Evolutionary conservation across 768 basidiomycete species (phyloP).

Genomic region (Lactarius sp.): DNA sequence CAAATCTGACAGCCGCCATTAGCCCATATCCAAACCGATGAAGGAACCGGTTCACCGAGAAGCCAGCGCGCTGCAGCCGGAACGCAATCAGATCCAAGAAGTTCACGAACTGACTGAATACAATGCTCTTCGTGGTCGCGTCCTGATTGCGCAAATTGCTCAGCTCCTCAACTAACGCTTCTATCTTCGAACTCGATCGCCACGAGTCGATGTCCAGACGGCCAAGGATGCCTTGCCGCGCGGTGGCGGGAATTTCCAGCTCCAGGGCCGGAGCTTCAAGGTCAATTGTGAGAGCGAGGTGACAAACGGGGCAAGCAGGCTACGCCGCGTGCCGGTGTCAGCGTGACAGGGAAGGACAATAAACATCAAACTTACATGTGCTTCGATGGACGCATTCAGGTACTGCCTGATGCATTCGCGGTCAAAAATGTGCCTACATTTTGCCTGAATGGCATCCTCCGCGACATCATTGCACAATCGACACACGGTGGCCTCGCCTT

Average conservation of each 20-base stretch:
- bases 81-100: constrained; percentile 92
- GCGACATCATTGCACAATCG: constrained; percentile 95
- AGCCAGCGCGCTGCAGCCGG: constrained; percentile 86
- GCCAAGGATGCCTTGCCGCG: constrained; percentile 89
- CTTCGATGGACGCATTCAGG: constrained; percentile 66
- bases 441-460: constrained; percentile 93
- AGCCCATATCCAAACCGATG: constrained; percentile 6
- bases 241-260: constrained; percentile 51
- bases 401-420: constrained; percentile 95
- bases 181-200: constrained; percentile 96
- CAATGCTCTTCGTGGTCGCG: constrained; percentile 90
- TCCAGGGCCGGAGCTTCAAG: constrained; percentile 92
- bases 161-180: constrained; percentile 92
- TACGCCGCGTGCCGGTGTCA: constrained; percentile 30
- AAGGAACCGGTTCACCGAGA: constrained; percentile 51
- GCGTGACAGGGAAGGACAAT: not conserved
- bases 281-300: constrained; percentile 88
- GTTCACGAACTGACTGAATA: constrained; percentile 94
- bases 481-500: constrained; percentile 79
- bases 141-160: constrained; percentile 78
- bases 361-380: constrained; percentile 39
- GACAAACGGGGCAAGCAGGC: constrained; percentile 95
- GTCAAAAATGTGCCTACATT: constrained; percentile 92
- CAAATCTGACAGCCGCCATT: constrained; percentile 55
- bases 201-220: constrained; percentile 84